Base-by-base conservation (phyloP, 2,329 filamentous ascomycete genomes). In the Phialophora chinensis region DNA sequence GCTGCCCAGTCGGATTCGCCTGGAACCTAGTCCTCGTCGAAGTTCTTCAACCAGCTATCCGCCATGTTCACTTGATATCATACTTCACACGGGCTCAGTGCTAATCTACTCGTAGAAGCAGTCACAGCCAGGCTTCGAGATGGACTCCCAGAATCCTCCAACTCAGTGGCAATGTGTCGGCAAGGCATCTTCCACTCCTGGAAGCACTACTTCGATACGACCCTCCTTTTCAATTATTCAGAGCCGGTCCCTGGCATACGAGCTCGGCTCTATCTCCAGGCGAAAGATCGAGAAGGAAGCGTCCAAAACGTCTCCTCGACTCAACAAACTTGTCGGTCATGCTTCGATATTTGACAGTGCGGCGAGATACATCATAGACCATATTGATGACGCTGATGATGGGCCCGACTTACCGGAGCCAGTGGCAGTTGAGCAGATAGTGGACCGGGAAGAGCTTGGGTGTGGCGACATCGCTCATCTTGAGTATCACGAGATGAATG, bases 231-330 rank as follows among this genome's bases (percentile, higher is more conserved):
- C 31, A 11, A 14, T 14, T 27, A 12, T 38, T n/a, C 47, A 61
- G 33, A 20, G 52, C n/a, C 57, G 47, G 31, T 57, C 42, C 42
- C 53, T 65, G 10, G 68, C 68, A 27, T 68, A 70, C 50, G 63
- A 68, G 60, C 47, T 70, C 20, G 66, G 68, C 35, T 66, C 62
- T 27, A 52, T 68, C 38, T 68, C 68, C 20, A 59, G 53, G 25
- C 54, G 38, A 31, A 68, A 67, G 5, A 70, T 70, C 49, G 52
- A 66, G 47, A 56, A 54, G n/a, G 68, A 70, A 62, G 68, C 66
- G 31, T 53, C 56, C 50, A 70, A 66, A 52, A 14, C 63, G 14
- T 63, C 63, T 25, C 68, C 68, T 47, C 66, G 55, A 23, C 61
- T 70, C 4, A 53, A 42, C 52, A 68, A 62, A 35, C 68, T 70